A percentile compares a stretch with the other conserved stretches of the same genome.
Conservation (phyloP, 2,329 filamentous ascomycete genomes). For the Ascomycota sp. region DNA sequence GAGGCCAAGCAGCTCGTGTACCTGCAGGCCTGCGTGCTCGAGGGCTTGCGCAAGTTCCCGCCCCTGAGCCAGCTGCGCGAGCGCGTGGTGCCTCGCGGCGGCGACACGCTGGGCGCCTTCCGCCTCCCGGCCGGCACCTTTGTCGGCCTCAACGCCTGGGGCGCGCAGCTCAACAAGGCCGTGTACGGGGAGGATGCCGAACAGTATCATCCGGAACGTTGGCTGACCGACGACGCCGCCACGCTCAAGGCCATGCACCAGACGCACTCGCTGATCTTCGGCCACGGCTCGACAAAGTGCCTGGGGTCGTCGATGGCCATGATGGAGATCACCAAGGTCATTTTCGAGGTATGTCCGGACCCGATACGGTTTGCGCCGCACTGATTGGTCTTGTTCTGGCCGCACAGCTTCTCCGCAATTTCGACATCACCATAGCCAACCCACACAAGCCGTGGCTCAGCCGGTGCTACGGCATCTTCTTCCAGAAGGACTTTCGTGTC, state of each 20-base stretch:
- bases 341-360: neutral
- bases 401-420: neutral
- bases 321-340: neutral
- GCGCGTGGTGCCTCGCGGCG: constrained; percentile 9
- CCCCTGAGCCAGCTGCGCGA: constrained; percentile 17
- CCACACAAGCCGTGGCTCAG: neutral
- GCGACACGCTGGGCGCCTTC: constrained; percentile 9
- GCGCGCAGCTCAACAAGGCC: constrained; percentile 9
- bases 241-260: neutral
- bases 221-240: constrained; percentile 8
- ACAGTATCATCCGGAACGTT: constrained; percentile 11
- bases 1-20: constrained; percentile 20
- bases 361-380: too few species aligned
- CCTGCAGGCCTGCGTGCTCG: constrained; percentile 26
- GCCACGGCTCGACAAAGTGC: neutral
- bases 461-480: neutral
- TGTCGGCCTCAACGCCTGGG: constrained; percentile 10
- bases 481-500: too few species aligned
- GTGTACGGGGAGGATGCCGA: constrained; percentile 12
- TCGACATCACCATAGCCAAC: neutral
- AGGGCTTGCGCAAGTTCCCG: constrained; percentile 23
- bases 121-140: constrained; percentile 9
- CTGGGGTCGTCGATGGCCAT: neutral
- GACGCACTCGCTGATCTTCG: neutral
- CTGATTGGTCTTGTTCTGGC: neutral